Evolutionary conservation across 495 filamentous ascomycete genomes (phyloP).

Genomic region (Aspergillus haitiensis): DNA sequence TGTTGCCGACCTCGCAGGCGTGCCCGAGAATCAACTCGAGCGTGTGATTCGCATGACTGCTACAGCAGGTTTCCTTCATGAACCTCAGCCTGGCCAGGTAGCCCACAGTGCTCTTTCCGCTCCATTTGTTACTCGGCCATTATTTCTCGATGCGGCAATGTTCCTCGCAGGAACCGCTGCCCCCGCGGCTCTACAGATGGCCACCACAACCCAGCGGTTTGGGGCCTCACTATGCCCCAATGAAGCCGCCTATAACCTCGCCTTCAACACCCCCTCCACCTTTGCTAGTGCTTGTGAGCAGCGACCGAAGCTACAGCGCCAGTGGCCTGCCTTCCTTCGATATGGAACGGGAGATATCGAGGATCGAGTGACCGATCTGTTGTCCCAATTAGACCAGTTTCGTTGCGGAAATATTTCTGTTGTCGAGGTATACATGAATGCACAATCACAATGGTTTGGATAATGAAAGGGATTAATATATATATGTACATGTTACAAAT

Average conservation of each 20-base stretch:
- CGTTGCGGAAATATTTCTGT: conserved; percentile 21
- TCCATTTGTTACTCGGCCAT: conserved; percentile 34
- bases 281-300: conserved; percentile 25
- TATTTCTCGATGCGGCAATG: conserved; percentile 38
- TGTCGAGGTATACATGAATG: conserved; percentile 31
- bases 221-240: conserved; percentile 5
- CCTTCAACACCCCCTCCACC: conserved; percentile 8
- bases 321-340: conserved; percentile 34
- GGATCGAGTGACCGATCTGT: conserved; percentile 27
- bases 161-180: conserved; percentile 37
- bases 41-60: conserved; percentile 39
- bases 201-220: conserved; percentile 32
- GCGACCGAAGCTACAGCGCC: conserved; percentile 29
- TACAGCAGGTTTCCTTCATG: conserved; percentile 39
- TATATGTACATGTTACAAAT: not conserved
- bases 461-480: not conserved
- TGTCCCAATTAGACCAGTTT: conserved; percentile 27
- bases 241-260: conserved; percentile 28
- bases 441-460: no score
- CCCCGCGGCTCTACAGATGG: conserved; percentile 39
- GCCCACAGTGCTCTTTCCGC: conserved; percentile 41
- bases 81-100: conserved; percentile 34
- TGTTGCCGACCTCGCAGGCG: conserved; percentile 35
- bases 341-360: conserved; percentile 23
- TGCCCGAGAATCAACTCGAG: conserved; percentile 36